Evolutionary conservation across 345 rosid species (phyloP), one percentile per base, ranked within the genome.

Genomic region (Sonneratia alba): DNA sequence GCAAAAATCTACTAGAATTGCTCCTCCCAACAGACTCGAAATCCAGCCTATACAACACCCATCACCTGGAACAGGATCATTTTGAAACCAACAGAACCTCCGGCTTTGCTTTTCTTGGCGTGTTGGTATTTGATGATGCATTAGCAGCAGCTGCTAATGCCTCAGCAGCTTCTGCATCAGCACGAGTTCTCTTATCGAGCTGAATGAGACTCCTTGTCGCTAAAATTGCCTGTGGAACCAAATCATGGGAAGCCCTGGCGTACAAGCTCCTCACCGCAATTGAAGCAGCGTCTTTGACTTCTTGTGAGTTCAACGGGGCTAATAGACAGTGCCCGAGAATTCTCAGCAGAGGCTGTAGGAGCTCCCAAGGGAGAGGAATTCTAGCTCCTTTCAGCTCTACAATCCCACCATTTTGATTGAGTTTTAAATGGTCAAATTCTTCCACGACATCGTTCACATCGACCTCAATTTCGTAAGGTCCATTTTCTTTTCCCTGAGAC

Each of bases 321-420:
- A 95, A 79, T 79, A 95, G 78, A 74, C 97, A 95, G 64, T 92
- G 99, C 36, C 97, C 97, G 37, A 90, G 63, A 72, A 95, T 89
- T 66, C 96, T 78, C 81, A 92, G 73, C 10, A 83, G 72, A 0
- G 97, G 97, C 85, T 93, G 96, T 77, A 90, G 72, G 61, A 95
- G 78, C 83, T 95, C 97, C 99, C 97, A 95, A 8, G 98, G 97
- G 61, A 95, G 79, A 14, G 99, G 96, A 81, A 92, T 92, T 74
- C 96, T 82, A 72, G 84, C 91, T 3, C 92, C 85, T 66, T 79
- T 79, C 11, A 51, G 59, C 51, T 83, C 78, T n/a, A 73, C 66
- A 13, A 78, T 73, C 37, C 61, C 79, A 7, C 72, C 80, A 49
- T 79, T 76, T 61, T 79, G 84, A 14, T 24, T 47, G 27, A 89